Percentiles rank a stretch among this genome's conserved stretches.
Conservation (phyloP, 306 rosid genomes). For the Ceratonia siliqua region DNA sequence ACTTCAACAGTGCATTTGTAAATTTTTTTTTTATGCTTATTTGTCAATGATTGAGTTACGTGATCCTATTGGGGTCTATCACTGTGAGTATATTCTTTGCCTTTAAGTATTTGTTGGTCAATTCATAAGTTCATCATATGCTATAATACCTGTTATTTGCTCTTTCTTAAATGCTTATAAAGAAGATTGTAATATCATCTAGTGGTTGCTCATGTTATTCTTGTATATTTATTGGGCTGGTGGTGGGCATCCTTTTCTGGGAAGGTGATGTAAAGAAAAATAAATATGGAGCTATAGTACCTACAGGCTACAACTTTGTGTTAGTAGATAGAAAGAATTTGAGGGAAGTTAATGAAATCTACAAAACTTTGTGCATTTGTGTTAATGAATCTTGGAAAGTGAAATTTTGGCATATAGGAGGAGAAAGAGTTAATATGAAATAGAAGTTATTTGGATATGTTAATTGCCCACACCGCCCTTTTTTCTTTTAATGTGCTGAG, state of each 20-base stretch:
- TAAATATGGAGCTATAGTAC: neutral
- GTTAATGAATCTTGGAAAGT: neutral
- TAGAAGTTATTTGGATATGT: neutral
- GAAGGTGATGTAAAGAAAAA: neutral
- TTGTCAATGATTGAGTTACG: neutral
- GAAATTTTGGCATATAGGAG: neutral
- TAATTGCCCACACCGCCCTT: neutral
- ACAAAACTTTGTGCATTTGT: neutral
- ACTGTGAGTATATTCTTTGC: neutral
- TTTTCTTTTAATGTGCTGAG: neutral
- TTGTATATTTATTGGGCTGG: neutral
- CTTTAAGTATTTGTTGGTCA: neutral
- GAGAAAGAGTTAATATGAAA: neutral
- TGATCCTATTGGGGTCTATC: neutral
- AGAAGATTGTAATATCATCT: conserved; percentile 1
- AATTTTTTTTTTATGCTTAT: conserved; percentile 13
- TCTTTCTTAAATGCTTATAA: conserved; percentile 21
- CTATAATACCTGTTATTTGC: neutral
- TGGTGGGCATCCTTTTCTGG: neutral
- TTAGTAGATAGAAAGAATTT: neutral
- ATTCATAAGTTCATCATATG: neutral
- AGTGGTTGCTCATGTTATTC: neutral
- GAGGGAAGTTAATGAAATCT: neutral
- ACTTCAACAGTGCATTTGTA: conserved; percentile 1
- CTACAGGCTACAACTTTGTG: neutral